Conservation (phyloP, 129 eudicot species). For the Flaveria sonorensis region DNA sequence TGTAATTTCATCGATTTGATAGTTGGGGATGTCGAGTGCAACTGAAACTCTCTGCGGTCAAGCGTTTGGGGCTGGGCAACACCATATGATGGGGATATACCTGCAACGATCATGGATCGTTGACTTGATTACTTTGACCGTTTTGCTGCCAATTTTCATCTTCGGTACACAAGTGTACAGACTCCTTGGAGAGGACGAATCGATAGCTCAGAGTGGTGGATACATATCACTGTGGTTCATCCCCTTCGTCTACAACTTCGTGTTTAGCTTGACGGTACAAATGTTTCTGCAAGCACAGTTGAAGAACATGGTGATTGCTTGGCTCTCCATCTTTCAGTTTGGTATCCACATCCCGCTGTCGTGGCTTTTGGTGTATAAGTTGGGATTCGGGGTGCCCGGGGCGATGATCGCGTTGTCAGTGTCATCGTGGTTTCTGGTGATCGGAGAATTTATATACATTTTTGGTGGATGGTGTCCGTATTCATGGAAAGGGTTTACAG, state of each 20-base stretch:
- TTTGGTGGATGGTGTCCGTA: constrained; percentile 85
- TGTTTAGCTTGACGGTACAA: constrained; percentile 64
- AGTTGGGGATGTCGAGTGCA: constrained; percentile 88
- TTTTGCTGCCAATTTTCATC: constrained; percentile 58
- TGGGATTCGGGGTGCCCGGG: constrained; percentile 53
- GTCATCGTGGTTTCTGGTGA: constrained; percentile 61
- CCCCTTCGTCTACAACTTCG: constrained; percentile 57
- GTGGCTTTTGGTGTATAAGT: constrained; percentile 47
- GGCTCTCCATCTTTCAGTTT: constrained; percentile 51
- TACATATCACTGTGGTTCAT: constrained; percentile 62
- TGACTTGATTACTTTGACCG: constrained; percentile 47
- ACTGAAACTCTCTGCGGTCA: constrained; percentile 81
- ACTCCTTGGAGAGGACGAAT: constrained; percentile 56
- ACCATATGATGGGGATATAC: constrained; percentile 77
- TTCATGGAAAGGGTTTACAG: constrained; percentile 71
- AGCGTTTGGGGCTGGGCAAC: constrained; percentile 78
- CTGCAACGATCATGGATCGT: constrained; percentile 85
- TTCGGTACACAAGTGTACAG: constrained; percentile 48
- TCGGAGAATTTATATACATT: constrained; percentile 63
- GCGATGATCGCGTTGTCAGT: constrained; percentile 55
- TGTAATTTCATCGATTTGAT: constrained; percentile 1
- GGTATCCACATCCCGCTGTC: constrained; percentile 57
- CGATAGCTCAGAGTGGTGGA: constrained; percentile 59
- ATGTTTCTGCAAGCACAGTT: constrained; percentile 80
- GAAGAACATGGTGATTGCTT: constrained; percentile 63